Conservation (phyloP, 176 grass and related monocot species). For the Lolium multiflorum region DNA sequence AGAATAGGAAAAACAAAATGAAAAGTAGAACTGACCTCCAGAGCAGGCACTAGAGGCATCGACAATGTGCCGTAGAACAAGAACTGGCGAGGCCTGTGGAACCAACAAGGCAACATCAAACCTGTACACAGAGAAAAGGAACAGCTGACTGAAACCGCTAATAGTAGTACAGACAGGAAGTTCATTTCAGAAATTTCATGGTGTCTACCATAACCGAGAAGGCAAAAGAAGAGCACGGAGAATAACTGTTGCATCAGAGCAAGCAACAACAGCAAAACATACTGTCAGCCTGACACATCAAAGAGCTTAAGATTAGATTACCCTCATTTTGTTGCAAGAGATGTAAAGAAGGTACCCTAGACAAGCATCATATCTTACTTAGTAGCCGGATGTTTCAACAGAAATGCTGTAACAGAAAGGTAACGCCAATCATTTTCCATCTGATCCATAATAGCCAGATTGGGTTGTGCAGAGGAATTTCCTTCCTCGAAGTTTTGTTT, state of each 20-base stretch:
- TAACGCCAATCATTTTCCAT: conserved; percentile 98
- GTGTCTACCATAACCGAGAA: conserved; percentile 78
- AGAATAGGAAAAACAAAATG: background rate
- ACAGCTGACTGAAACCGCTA: conserved; percentile 40
- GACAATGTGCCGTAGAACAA: conserved; percentile 72
- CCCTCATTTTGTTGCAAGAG: conserved; percentile 27
- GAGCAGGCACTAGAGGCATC: conserved; percentile 21
- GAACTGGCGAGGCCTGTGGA: conserved; percentile 73
- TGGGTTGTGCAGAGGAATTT: conserved; percentile 38
- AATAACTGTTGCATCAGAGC: conserved; percentile 85
- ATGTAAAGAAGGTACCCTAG: conserved; percentile 22
- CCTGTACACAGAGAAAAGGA: conserved; percentile 57
- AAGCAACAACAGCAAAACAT: conserved; percentile 89
- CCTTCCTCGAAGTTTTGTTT: conserved; percentile 37
- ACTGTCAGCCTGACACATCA: conserved; percentile 59
- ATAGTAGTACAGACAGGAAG: conserved; percentile 17
- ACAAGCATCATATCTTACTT: conserved; percentile 52
- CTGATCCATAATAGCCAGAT: conserved; percentile 47
- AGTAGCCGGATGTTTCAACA: conserved; percentile 64
- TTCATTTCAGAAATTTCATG: conserved; percentile 32
- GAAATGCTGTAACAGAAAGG: conserved; percentile 93
- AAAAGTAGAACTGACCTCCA: conserved; percentile 42
- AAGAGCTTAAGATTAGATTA: background rate
- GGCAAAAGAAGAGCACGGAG: conserved; percentile 91
- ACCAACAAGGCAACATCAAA: conserved; percentile 90